phyloP scores from a whole-genome alignment of 2,329 filamentous ascomycete species.

The Ophiocordyceps camponoti-saundersi region DNA sequence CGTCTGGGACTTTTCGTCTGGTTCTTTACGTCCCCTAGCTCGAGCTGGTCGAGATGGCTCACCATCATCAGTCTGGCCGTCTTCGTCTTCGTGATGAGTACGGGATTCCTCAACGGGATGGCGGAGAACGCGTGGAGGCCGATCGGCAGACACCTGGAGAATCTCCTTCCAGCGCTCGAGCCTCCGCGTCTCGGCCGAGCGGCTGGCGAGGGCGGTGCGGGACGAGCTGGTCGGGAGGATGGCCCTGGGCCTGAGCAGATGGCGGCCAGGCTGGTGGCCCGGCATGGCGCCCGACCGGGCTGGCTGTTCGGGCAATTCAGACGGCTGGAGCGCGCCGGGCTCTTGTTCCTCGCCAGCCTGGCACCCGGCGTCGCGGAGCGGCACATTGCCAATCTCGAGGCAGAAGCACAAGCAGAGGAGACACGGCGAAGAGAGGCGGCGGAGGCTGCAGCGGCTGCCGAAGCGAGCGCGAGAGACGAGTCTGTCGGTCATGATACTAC shows the following conservation, averaged over 20 bases:
- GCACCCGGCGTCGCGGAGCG: constrained; percentile 48
- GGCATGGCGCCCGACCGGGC: constrained; percentile 12
- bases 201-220: constrained; percentile 9
- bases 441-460: constrained; percentile 7
- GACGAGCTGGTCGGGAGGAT: constrained; percentile 9
- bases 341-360: constrained; percentile 49
- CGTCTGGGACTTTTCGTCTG: constrained; percentile 43
- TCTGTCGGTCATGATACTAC: constrained; percentile 3
- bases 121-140: constrained; percentile 38
- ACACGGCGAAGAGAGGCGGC: constrained; percentile 22
- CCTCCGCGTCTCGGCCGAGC: constrained; percentile 11
- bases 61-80: constrained; percentile 36
- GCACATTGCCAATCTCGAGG: constrained; percentile 42
- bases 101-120: constrained; percentile 37
- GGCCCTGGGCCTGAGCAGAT: constrained; percentile 29
- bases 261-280: constrained; percentile 35
- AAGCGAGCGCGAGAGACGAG: constrained; percentile 14
- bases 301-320: constrained; percentile 25
- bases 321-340: constrained; percentile 38
- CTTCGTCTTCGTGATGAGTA: constrained; percentile 40
- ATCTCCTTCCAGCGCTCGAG: constrained; percentile 34
- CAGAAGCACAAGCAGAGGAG: constrained; percentile 27
- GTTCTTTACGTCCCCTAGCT: constrained; percentile 43
- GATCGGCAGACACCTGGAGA: constrained; percentile 40
- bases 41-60: constrained; percentile 42